These are phyloP conservation scores for Heliosperma pusillum DNA, from an alignment of 148 eudicot genomes.

Conservation along the genomic window DNA sequence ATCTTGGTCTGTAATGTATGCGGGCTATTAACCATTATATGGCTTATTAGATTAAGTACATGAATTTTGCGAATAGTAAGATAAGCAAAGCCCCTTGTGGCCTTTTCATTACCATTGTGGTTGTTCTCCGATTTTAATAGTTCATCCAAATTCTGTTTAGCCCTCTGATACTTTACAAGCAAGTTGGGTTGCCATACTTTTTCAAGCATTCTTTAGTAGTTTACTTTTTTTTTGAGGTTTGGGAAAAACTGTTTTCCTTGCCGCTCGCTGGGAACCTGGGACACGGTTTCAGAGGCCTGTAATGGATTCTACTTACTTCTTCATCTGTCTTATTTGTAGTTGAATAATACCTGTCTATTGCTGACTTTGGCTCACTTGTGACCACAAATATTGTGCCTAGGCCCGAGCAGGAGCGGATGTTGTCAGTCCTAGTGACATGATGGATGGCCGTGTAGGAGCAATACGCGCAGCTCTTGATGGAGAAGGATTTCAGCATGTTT, in stretches of 20 bases:
- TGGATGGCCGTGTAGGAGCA: conserved; percentile 98
- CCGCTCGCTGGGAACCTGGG: background rate
- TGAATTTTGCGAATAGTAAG: background rate
- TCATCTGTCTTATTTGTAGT: background rate
- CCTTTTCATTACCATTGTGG: background rate
- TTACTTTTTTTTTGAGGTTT: background rate
- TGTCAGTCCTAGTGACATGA: conserved; percentile 99
- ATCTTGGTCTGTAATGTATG: background rate
- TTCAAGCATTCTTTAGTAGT: no score
- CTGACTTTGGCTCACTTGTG: background rate
- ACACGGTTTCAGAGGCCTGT: no score
- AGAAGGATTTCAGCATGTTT: conserved; percentile 82
- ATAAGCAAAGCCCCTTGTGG: background rate
- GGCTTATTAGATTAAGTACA: background rate
- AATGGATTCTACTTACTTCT: no score
- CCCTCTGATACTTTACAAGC: background rate
- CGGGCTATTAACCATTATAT: background rate
- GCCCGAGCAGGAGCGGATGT: conserved; percentile 99
- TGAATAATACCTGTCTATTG: background rate
- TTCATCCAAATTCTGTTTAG: background rate
- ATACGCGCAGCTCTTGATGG: conserved; percentile 91
- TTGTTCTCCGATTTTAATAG: background rate
- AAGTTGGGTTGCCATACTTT: background rate
- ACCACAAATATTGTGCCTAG: conserved; percentile 30
- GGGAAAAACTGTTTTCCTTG: background rate